Conservation (phyloP, 768 basidiomycete species). For the Filobasidium wieringae region DNA sequence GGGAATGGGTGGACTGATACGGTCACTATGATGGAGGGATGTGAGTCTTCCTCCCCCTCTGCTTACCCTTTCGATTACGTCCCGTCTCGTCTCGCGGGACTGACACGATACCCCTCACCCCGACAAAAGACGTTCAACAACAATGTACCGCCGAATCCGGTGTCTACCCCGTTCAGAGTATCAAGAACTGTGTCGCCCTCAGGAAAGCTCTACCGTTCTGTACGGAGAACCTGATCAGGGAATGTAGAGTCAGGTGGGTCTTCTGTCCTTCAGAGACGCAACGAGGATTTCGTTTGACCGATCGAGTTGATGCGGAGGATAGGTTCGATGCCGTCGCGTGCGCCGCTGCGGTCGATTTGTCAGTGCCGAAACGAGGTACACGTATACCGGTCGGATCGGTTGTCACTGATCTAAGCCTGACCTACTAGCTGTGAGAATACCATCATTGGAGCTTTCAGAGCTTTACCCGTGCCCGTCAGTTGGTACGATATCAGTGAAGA, state of each 20-base stretch:
- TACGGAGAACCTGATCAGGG: conserved; percentile 47
- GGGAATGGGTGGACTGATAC: conserved; percentile 44
- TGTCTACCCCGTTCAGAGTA: conserved; percentile 19
- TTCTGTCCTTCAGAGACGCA: no score
- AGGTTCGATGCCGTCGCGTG: conserved; percentile 58
- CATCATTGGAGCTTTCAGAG: no score
- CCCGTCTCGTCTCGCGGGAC: no score
- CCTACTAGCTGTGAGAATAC: conserved; percentile 27
- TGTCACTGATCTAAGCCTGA: neutral
- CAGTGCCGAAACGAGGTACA: conserved; percentile 41
- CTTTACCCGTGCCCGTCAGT: no score
- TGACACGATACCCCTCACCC: no score
- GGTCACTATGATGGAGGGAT: conserved; percentile 23
- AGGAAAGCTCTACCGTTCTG: conserved; percentile 53
- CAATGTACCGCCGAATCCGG: conserved; percentile 27
- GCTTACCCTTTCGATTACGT: no score
- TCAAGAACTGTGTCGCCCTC: conserved; percentile 30
- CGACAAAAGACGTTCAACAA: no score
- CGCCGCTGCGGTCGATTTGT: conserved; percentile 45
- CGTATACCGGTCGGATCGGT: conserved; percentile 17
- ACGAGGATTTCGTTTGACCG: no score
- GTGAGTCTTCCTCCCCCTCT: no score
- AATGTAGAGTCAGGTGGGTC: no score
- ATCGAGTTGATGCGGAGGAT: conserved; percentile 58
- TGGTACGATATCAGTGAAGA: no score